These are phyloP conservation scores for Arthrobotrys pseudoclavata DNA, from an alignment of 2,329 filamentous ascomycete genomes.

Conservation along the genomic window DNA sequence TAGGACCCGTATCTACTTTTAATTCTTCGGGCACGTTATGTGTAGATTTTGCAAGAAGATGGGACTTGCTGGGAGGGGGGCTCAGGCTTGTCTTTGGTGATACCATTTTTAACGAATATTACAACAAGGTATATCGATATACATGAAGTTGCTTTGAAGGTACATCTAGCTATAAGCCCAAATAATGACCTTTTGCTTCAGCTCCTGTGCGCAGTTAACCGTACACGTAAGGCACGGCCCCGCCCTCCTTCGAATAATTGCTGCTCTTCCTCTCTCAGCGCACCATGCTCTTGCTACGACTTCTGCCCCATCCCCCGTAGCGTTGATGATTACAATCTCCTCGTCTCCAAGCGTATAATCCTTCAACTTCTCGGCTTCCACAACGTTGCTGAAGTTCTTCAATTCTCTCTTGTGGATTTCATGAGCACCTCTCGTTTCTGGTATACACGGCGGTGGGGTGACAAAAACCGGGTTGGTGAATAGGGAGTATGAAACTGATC, in stretches of 20 bases:
- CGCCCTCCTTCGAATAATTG: conserved; percentile 7
- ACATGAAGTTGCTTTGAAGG: too few relatives aligned
- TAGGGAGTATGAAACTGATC: conserved; percentile 30
- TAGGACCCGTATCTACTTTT: too few relatives aligned
- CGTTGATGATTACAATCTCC: conserved; percentile 32
- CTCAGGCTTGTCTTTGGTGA: too few relatives aligned
- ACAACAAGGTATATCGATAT: too few relatives aligned
- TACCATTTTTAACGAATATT: too few relatives aligned
- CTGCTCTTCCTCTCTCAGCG: conserved; percentile 44
- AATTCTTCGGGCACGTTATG: too few relatives aligned
- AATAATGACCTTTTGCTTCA: conserved; percentile 23
- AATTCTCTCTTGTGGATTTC: conserved; percentile 36
- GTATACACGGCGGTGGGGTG: conserved; percentile 25
- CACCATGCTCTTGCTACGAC: conserved; percentile 50
- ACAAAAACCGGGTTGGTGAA: conserved; percentile 53
- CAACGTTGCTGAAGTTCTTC: background rate
- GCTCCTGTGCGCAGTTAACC: conserved; percentile 10
- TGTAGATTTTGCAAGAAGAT: too few relatives aligned
- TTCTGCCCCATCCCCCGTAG: conserved; percentile 41
- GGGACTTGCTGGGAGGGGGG: too few relatives aligned
- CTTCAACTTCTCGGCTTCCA: conserved; percentile 30
- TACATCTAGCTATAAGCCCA: conserved; percentile 20
- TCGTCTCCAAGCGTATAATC: conserved; percentile 41
- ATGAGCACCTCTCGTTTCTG: conserved; percentile 7
- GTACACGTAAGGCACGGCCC: conserved; percentile 19